Evolutionary conservation across 2,329 filamentous ascomycete genomes (phyloP).

Genomic region (Penicillium sp.): DNA sequence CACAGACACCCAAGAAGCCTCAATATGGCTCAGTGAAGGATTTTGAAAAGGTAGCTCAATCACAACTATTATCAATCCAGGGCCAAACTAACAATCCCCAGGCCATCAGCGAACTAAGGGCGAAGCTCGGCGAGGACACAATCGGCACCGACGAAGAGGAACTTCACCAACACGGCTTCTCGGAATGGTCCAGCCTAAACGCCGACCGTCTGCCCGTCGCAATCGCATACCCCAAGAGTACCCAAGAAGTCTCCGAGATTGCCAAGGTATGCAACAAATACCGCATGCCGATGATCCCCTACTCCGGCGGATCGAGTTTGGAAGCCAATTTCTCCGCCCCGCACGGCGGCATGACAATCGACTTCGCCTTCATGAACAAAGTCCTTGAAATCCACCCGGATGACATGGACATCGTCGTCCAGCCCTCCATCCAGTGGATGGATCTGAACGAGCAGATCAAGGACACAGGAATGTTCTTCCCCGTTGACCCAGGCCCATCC

Average conservation of each 20-base stretch:
- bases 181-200: slow-evolving; percentile 70
- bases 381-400: slow-evolving; percentile 76
- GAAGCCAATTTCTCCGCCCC: slow-evolving; percentile 90
- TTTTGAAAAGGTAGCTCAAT: slow-evolving; percentile 37
- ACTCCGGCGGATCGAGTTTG: slow-evolving; percentile 79
- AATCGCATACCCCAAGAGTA: slow-evolving; percentile 62
- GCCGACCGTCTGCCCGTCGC: slow-evolving; percentile 62
- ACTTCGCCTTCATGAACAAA: slow-evolving; percentile 84
- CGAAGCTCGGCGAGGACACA: slow-evolving; percentile 55
- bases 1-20: slow-evolving; percentile 22
- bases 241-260: slow-evolving; percentile 63
- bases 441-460: slow-evolving; percentile 74
- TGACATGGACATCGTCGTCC: slow-evolving; percentile 90
- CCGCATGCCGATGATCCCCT: slow-evolving; percentile 79
- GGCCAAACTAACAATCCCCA: slow-evolving; percentile 24
- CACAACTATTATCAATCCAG: neutral
- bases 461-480: slow-evolving; percentile 79
- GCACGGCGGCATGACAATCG: slow-evolving; percentile 81
- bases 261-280: slow-evolving; percentile 73
- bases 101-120: slow-evolving; percentile 57
- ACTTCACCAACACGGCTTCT: slow-evolving; percentile 63
- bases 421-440: slow-evolving; percentile 91
- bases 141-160: slow-evolving; percentile 65
- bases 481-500: slow-evolving; percentile 76
- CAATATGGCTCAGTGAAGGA: slow-evolving; percentile 41